phyloP scores from a whole-genome alignment of 2,329 filamentous ascomycete species.

The Paecilomyces niveus region DNA sequence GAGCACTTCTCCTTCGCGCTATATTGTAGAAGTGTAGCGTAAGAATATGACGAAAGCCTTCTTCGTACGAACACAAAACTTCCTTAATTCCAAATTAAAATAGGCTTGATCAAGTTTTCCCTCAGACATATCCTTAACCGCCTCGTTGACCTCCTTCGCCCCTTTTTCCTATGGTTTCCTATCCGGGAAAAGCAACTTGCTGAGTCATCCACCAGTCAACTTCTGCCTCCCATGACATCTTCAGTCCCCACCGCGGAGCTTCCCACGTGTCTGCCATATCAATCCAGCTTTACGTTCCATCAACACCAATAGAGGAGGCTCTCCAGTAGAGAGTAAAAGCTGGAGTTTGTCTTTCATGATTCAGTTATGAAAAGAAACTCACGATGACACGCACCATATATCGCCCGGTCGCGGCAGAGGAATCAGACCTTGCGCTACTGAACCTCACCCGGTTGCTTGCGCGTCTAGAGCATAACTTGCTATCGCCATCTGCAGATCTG shows the following conservation, averaged over 20 bases:
- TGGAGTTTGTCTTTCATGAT: background rate
- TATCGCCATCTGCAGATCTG: slow-evolving; percentile 30
- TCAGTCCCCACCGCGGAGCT: background rate
- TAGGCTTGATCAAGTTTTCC: too few relatives aligned
- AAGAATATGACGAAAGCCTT: too few relatives aligned
- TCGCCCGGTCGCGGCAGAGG: background rate
- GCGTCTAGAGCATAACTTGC: slow-evolving; percentile 37
- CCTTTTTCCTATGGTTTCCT: too few relatives aligned
- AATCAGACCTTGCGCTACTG: slow-evolving; percentile 9
- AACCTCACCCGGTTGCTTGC: slow-evolving; percentile 36
- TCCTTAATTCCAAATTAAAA: too few relatives aligned
- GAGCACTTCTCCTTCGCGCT: too few relatives aligned
- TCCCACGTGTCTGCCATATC: background rate
- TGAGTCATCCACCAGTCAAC: background rate
- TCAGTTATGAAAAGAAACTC: background rate
- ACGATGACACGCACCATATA: background rate
- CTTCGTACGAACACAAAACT: too few relatives aligned
- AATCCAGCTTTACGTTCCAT: background rate
- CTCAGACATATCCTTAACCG: too few relatives aligned
- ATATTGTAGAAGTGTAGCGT: too few relatives aligned
- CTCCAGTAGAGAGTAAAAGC: background rate
- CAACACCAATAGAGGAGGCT: too few relatives aligned
- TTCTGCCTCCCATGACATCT: background rate
- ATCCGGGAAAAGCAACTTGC: background rate
- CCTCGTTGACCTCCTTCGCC: too few relatives aligned